phyloP scores from a whole-genome alignment of 257 asterid species.

The Gentiana dahurica region DNA sequence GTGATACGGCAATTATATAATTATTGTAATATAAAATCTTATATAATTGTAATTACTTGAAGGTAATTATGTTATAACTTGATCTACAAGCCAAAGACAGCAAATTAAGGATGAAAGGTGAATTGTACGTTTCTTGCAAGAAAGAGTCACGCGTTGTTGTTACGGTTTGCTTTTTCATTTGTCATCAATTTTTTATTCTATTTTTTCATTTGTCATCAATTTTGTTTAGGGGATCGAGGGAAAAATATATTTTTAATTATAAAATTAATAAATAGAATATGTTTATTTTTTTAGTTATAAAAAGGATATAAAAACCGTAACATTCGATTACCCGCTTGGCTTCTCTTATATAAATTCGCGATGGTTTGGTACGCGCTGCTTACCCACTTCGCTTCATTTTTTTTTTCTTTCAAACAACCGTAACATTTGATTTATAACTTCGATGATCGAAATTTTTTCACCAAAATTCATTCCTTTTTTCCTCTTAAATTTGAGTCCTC shows the following conservation, averaged over 20 bases:
- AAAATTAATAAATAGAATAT: conserved; percentile 2
- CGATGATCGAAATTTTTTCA: no score
- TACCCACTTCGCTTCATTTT: no score
- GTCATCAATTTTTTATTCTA: not conserved
- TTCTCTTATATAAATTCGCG: not conserved
- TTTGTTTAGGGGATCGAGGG: not conserved
- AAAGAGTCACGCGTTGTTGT: conserved; percentile 9
- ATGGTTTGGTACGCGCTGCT: no score
- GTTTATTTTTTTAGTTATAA: no score
- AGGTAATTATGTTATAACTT: not conserved
- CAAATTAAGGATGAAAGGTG: not conserved
- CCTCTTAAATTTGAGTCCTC: not conserved
- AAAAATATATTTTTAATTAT: no score
- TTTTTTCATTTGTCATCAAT: not conserved
- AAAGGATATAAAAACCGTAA: no score
- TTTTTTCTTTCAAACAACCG: no score
- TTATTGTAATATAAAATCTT: not conserved
- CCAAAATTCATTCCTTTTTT: not conserved
- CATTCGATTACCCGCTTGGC: no score
- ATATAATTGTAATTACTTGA: not conserved
- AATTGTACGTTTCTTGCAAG: conserved; percentile 13
- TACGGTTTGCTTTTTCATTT: not conserved
- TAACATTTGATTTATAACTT: no score
- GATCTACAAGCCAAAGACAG: conserved; percentile 3
- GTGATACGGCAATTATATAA: not conserved